Base-by-base conservation (phyloP, 2,329 filamentous ascomycete species). In the Colletotrichum tropicale region DNA sequence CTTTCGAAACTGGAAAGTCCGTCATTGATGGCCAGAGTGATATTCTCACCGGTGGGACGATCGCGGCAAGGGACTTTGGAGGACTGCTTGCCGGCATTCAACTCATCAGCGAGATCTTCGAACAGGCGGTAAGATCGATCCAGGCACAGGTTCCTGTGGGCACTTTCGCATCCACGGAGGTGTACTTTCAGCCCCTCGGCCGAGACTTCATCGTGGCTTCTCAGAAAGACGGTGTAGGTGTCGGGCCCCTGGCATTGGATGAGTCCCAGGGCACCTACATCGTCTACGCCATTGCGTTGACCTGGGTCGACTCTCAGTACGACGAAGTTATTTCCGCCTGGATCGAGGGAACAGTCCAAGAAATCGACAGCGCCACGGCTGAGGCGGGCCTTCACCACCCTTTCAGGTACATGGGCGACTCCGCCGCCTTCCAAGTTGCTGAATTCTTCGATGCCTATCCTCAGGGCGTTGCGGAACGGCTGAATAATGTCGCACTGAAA, bases 401-500 rank as follows among this genome's bases (percentile, higher is more conserved):
- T 13, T 21, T 52, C n/a, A n/a, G 43, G 8, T 13, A 52, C 4
- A 52, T 15, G 43, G 43, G 43, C 0, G n/a, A 52, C 4, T 52
- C n/a, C 1, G n/a, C 10, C 6, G 43, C 43, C 1, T 52, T 52
- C n/a, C 43, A 52, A 8, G 43, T 21, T 3, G n/a, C 6, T 8
- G 6, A 52, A 0, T 52, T 52, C 43, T 52, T 52, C n/a, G 7
- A 4, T 3, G n/a, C n/a, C 43, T 52, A 24, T 3, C 43, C n/a
- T 8, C 2, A 2, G 1, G 43, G 6, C 2, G 43, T 3, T 21
- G 43, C 2, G 1, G 10, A 52, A 4, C n/a, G 10, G 18, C 43
- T 21, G n/a, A 5, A 21, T 4, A 8, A 7, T 8, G 10, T 52
- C 12, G 43, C 43, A 52, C 43, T 4, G n/a, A 52, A 21, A 2